phyloP scores from a whole-genome alignment of 2,329 filamentous ascomycete species.

The Corinectria fuckeliana region DNA sequence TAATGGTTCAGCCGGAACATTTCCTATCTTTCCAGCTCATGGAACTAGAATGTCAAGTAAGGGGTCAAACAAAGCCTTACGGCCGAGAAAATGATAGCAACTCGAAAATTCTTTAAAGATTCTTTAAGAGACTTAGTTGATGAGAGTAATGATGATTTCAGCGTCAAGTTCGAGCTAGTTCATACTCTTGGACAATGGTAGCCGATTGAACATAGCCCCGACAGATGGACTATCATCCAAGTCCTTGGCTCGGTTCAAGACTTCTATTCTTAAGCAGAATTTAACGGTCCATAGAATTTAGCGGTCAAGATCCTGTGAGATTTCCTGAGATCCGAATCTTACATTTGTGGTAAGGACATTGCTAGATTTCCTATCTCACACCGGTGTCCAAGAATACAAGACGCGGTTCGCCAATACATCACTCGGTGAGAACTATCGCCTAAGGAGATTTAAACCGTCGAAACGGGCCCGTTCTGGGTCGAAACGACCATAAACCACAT shows the following conservation, averaged over 20 bases:
- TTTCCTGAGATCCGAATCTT: conserved; percentile 61
- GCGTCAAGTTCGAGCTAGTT: conserved; percentile 65
- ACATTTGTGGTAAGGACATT: conserved; percentile 43
- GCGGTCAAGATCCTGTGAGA: conserved; percentile 36
- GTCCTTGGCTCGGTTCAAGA: conserved; percentile 53
- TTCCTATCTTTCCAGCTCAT: conserved; percentile 69
- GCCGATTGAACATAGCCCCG: conserved; percentile 57
- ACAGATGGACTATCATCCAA: conserved; percentile 64
- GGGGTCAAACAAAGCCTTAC: conserved; percentile 23
- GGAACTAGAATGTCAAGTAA: conserved; percentile 57
- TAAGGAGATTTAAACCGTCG: conserved; percentile 43
- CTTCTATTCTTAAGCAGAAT: conserved; percentile 42
- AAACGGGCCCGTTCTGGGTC: conserved; percentile 47
- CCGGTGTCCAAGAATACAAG: conserved; percentile 40
- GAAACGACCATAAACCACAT: conserved; percentile 45
- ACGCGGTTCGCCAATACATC: conserved; percentile 53
- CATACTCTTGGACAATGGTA: conserved; percentile 65
- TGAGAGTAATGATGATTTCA: conserved; percentile 70
- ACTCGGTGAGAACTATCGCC: conserved; percentile 38
- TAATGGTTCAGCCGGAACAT: conserved; percentile 70
- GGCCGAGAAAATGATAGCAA: conserved; percentile 46
- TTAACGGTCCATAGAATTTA: conserved; percentile 52
- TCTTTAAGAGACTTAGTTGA: conserved; percentile 64
- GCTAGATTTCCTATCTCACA: conserved; percentile 49
- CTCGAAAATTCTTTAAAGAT: conserved; percentile 53